Evolutionary conservation across 768 basidiomycete genomes (phyloP), one percentile per base, ranked within the genome.

Genomic region (Daedaleopsis sinensis): DNA sequence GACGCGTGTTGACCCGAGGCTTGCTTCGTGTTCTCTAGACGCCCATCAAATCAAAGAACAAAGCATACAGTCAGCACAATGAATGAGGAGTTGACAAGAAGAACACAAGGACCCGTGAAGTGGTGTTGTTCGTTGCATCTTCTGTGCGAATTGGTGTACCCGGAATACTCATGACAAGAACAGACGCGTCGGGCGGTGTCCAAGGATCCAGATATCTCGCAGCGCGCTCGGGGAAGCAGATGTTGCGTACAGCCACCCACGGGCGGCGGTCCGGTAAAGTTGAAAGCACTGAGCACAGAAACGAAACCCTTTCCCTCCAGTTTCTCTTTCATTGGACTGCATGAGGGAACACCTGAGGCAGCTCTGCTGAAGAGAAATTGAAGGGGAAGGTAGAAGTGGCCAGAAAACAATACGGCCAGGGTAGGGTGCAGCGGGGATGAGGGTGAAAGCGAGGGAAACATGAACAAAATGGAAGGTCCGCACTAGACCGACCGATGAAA

Each of bases 341-440:
- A 3, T 42, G 39, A 42, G 39, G 39, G 39, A 13, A 24, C 54
- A 16, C 54, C 54, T 44, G 42, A 35, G 43, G 18, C 21, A 44
- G 44, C 8, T 11, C 27, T 7, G 7, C 27, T 27, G 37, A 53
- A 53, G 52, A 38, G 52, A 32, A 38, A 53, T 18, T 36, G 36
- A 38, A 53, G 52, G 52, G 36, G 36, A 53, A 35, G 52, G 52
- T 18, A 37, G 52, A 53, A 53, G 52, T 10, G 36, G 52, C 32
- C 15, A 27, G 11, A 18, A 53, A 53, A 53, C 15, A 53, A 53
- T 53, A 53, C 18, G 36, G 52, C 52, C 52, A n/a, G 52, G 52
- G 52, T 51, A 53, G 52, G 27, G 13, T 11, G 19, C 38, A 39
- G 16, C 13, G 9, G 23, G 52, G 52, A 37, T 36, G 35, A 35